Conservation (phyloP, 225 moss, liverwort and hornwort genomes). For the Bryum argenteum region DNA sequence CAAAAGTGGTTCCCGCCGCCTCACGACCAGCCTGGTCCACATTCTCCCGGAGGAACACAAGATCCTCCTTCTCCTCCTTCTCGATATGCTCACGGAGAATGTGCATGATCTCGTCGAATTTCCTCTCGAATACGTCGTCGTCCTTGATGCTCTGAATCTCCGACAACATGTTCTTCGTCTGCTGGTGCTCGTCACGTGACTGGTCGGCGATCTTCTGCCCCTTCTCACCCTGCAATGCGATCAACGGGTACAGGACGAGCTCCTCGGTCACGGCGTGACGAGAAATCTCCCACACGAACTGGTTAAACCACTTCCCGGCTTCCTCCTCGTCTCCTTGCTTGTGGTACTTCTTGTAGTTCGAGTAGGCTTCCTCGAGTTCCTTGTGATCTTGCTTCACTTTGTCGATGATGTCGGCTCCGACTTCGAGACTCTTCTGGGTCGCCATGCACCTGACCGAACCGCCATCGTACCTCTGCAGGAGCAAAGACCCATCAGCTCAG, state of each 20-base stretch:
- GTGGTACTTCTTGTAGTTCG: conserved; percentile 37
- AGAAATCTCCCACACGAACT: conserved; percentile 55
- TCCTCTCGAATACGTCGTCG: conserved; percentile 27
- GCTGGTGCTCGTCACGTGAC: conserved; percentile 46
- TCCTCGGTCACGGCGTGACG: conserved; percentile 47
- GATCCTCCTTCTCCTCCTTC: conserved; percentile 41
- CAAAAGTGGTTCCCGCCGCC: conserved; percentile 21
- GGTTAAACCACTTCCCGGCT: conserved; percentile 56
- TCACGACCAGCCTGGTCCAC: conserved; percentile 25
- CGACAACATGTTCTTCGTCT: conserved; percentile 36
- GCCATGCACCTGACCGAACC: too few relatives aligned
- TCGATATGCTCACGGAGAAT: conserved; percentile 37
- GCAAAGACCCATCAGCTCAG: too few relatives aligned
- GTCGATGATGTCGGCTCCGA: too few relatives aligned
- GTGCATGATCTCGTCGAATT: conserved; percentile 41
- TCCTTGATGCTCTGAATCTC: conserved; percentile 32
- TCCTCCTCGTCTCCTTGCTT: conserved; percentile 28
- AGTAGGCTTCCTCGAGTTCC: too few relatives aligned
- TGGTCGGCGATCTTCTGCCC: conserved; percentile 46
- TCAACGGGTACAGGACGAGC: conserved; percentile 47
- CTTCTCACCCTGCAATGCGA: conserved; percentile 29
- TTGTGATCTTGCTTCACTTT: too few relatives aligned
- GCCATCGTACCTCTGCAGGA: too few relatives aligned
- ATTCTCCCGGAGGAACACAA: conserved; percentile 25
- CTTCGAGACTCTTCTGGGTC: too few relatives aligned